Evolutionary conservation across 2,329 filamentous ascomycete species (phyloP).

Genomic region (Colletotrichum lini): DNA sequence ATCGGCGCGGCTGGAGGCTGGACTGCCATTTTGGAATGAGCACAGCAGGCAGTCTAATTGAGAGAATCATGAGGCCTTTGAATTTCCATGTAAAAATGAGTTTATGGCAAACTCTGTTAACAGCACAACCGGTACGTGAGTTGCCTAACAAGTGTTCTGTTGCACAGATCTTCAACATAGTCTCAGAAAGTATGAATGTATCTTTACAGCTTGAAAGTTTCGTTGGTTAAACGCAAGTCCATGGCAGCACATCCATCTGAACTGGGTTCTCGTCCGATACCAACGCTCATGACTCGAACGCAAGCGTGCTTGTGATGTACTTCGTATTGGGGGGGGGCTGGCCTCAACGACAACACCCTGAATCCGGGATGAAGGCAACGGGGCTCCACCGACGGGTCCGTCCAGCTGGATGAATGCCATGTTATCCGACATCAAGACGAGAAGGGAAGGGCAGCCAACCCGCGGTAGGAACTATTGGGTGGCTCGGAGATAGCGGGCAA

Average conservation of each 20-base stretch:
- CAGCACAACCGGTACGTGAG: neutral
- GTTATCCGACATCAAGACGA: neutral
- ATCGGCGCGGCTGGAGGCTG: conserved; percentile 32
- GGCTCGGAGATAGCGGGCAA: conserved; percentile 6
- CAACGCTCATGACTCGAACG: neutral
- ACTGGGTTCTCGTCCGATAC: neutral
- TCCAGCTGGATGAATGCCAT: neutral
- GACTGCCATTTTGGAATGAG: conserved; percentile 39
- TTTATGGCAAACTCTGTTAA: neutral
- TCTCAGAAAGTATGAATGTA: neutral
- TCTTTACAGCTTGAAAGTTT: neutral
- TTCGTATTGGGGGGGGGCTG: too few relatives aligned
- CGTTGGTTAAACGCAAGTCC: neutral
- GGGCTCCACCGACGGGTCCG: conserved; percentile 3
- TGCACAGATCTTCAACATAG: neutral
- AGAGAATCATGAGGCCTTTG: neutral
- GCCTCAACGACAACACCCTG: neutral
- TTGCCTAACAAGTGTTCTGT: neutral
- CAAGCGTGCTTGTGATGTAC: neutral
- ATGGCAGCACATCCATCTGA: neutral
- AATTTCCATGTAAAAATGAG: neutral
- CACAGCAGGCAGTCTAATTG: conserved; percentile 33
- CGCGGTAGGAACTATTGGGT: too few relatives aligned
- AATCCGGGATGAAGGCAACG: conserved; percentile 7
- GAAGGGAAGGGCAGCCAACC: too few relatives aligned